Evolutionary conservation across 2,329 filamentous ascomycete genomes (phyloP).

Genomic region (Blumeria hordei): DNA sequence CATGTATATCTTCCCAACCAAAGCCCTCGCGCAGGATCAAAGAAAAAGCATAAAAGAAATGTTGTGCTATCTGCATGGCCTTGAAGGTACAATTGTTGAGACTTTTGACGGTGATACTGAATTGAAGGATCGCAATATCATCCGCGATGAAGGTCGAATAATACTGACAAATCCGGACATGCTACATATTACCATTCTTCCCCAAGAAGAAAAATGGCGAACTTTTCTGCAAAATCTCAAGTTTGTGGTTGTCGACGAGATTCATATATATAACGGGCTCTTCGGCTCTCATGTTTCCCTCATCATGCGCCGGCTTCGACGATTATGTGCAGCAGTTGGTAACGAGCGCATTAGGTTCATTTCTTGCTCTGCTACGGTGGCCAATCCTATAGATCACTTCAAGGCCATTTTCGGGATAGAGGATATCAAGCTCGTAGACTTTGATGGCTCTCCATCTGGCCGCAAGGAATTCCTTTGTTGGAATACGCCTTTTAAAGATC

Average conservation of each 20-base stretch:
- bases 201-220: slow-evolving; percentile 76
- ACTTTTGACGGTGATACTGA: slow-evolving; percentile 92
- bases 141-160: slow-evolving; percentile 71
- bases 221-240: slow-evolving; percentile 69
- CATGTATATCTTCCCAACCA: slow-evolving; percentile 96
- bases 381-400: slow-evolving; percentile 82
- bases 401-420: slow-evolving; percentile 78
- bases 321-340: slow-evolving; percentile 74
- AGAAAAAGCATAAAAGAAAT: slow-evolving; percentile 69
- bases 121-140: slow-evolving; percentile 50
- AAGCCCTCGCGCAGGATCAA: slow-evolving; percentile 88
- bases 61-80: slow-evolving; percentile 50
- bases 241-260: slow-evolving; percentile 74
- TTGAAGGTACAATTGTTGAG: slow-evolving; percentile 59
- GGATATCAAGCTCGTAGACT: slow-evolving; percentile 59
- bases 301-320: slow-evolving; percentile 71
- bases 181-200: slow-evolving; percentile 82
- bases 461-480: slow-evolving; percentile 91
- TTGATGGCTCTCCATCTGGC: slow-evolving; percentile 78
- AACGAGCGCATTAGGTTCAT: slow-evolving; percentile 74
- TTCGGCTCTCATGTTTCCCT: slow-evolving; percentile 87
- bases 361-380: slow-evolving; percentile 87
- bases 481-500: slow-evolving; percentile 91
- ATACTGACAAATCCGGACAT: slow-evolving; percentile 98
- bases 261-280: slow-evolving; percentile 90